phyloP scores from a whole-genome alignment of 495 filamentous ascomycete species.

The Darksidea phi region DNA sequence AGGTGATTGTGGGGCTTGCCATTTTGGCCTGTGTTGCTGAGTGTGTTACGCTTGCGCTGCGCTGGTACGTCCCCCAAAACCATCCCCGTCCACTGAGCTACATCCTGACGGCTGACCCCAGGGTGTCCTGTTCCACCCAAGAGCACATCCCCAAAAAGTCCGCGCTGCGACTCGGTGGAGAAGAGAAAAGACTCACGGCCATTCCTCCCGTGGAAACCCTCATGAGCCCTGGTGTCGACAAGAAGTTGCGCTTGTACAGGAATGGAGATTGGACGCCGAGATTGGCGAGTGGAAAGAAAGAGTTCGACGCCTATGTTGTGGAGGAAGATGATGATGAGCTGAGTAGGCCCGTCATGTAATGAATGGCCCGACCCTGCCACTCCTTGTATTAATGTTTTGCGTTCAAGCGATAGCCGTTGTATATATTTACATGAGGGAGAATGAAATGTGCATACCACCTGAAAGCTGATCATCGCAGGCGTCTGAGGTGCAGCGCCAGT shows the following conservation, averaged over 20 bases:
- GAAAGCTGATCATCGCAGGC: no score
- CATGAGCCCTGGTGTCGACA: not conserved
- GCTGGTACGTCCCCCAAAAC: conserved; percentile 9
- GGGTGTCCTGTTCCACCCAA: not conserved
- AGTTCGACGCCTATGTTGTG: conserved; percentile 1
- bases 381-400: conserved; percentile 5
- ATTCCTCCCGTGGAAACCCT: not conserved
- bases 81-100: not conserved
- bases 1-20: conserved; percentile 13
- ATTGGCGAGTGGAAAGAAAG: not conserved
- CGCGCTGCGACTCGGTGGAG: conserved; percentile 11
- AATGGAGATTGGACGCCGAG: not conserved
- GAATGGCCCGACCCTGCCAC: not conserved
- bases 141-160: not conserved
- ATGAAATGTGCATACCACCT: no score
- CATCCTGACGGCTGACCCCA: not conserved
- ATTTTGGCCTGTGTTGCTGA: conserved; percentile 24
- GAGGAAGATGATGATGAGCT: conserved; percentile 21
- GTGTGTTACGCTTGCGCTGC: not conserved
- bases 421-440: no score
- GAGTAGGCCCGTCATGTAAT: conserved; percentile 20
- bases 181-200: conserved; percentile 2
- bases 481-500: no score
- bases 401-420: not conserved
- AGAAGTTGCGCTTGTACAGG: not conserved